A percentile compares a stretch with the other conserved stretches of the same genome.
These are phyloP conservation scores for Verticillium nubilum DNA, from an alignment of 2,329 filamentous ascomycete species.

Conservation along the genomic window DNA sequence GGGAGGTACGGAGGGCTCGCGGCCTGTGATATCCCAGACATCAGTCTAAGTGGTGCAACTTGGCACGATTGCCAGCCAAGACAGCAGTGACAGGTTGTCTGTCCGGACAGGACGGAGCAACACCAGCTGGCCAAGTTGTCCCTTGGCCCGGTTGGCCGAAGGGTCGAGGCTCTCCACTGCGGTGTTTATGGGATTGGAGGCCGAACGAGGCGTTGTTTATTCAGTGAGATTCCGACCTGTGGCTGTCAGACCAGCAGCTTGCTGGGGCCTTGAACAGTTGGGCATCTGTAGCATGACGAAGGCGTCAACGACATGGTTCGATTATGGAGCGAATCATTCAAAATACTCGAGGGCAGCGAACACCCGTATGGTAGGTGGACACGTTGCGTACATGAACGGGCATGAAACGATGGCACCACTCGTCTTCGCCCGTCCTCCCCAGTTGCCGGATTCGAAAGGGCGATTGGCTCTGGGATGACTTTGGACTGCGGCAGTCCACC, in stretches of 20 bases:
- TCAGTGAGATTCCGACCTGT: background rate
- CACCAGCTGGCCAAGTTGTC: background rate
- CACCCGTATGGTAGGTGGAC: background rate
- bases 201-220: background rate
- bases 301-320: background rate
- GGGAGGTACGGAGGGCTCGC: background rate
- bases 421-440: background rate
- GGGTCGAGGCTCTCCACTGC: background rate
- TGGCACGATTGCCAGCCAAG: background rate
- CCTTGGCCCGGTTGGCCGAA: background rate
- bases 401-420: background rate
- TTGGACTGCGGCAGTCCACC: background rate
- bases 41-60: background rate
- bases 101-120: background rate
- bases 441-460: background rate
- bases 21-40: background rate
- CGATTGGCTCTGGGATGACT: background rate
- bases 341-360: background rate
- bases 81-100: background rate
- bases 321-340: background rate
- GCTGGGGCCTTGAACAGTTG: background rate
- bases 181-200: background rate
- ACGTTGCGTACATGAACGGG: background rate
- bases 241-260: background rate
- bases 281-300: background rate